Evolutionary conservation across 2,329 filamentous ascomycete genomes (phyloP).

Genomic region (Aureobasidium namibiae): DNA sequence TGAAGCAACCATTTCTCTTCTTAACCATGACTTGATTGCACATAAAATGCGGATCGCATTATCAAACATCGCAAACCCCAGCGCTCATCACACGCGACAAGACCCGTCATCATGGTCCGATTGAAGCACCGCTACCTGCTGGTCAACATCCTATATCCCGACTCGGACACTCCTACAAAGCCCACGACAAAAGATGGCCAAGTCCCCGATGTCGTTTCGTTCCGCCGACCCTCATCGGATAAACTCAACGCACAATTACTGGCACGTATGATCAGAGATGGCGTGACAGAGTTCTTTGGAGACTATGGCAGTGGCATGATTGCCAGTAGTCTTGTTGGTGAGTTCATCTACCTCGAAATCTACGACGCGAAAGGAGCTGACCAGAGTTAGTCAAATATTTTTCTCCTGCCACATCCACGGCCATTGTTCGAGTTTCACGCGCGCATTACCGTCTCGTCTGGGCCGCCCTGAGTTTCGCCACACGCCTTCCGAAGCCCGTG

Average conservation of each 20-base stretch:
- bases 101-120: conserved; percentile 63
- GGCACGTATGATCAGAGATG: conserved; percentile 59
- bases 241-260: conserved; percentile 59
- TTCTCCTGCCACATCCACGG: conserved; percentile 84
- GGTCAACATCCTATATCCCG: conserved; percentile 85
- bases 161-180: conserved; percentile 20
- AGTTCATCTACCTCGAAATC: conserved; percentile 13
- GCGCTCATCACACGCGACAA: neutral
- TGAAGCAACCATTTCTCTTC: neutral
- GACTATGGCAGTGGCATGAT: conserved; percentile 79
- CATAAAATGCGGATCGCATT: neutral
- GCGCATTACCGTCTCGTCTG: conserved; percentile 81
- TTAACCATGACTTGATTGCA: neutral
- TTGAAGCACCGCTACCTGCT: conserved; percentile 94
- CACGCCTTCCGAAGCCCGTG: conserved; percentile 53
- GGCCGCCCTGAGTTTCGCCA: conserved; percentile 78
- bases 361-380: neutral
- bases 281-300: conserved; percentile 68
- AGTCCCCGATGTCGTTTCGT: conserved; percentile 56
- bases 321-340: conserved; percentile 61
- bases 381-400: conserved; percentile 71
- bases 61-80: neutral
- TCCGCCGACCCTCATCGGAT: conserved; percentile 71
- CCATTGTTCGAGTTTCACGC: conserved; percentile 77
- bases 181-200: conserved; percentile 25